phyloP scores from a whole-genome alignment of 75 land plant species.

The Azolla pinnata region DNA sequence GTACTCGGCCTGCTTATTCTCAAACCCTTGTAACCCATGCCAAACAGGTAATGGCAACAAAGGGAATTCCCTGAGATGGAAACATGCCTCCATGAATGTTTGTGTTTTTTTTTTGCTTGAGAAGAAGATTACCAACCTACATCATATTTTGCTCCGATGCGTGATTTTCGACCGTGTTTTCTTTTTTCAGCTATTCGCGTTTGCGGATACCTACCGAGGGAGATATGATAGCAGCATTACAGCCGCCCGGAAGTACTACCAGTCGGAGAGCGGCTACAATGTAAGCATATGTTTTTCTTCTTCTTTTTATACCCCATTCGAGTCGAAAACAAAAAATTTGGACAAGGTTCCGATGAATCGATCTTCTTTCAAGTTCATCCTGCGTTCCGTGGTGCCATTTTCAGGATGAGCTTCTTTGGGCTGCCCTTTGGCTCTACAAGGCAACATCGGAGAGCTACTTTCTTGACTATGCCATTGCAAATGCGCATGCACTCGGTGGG shows the following conservation, averaged over 20 bases:
- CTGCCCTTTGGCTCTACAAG: slow-evolving; percentile 59
- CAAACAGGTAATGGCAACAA: slow-evolving; percentile 41
- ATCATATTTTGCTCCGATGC: no score
- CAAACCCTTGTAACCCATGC: slow-evolving; percentile 34
- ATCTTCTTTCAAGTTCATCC: no score
- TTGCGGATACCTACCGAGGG: slow-evolving; percentile 78
- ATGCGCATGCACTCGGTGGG: slow-evolving; percentile 40
- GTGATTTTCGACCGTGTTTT: no score
- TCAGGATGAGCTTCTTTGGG: slow-evolving; percentile 81
- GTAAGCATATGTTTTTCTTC: slow-evolving; percentile 38
- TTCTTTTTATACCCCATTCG: no score
- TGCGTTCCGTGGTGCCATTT: no score
- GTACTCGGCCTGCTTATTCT: slow-evolving; percentile 29
- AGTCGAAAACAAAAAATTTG: no score
- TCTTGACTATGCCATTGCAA: slow-evolving; percentile 38
- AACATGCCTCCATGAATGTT: no score
- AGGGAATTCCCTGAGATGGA: no score
- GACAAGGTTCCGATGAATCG: no score
- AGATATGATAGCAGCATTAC: slow-evolving; percentile 53
- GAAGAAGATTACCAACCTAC: no score
- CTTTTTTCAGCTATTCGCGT: slow-evolving; percentile 60
- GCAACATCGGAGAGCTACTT: slow-evolving; percentile 42
- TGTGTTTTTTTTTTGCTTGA: no score
- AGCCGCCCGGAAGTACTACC: slow-evolving; percentile 43
- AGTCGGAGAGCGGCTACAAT: slow-evolving; percentile 39